Conservation (phyloP, 495 filamentous ascomycete species). For the Neurospora sp. region DNA sequence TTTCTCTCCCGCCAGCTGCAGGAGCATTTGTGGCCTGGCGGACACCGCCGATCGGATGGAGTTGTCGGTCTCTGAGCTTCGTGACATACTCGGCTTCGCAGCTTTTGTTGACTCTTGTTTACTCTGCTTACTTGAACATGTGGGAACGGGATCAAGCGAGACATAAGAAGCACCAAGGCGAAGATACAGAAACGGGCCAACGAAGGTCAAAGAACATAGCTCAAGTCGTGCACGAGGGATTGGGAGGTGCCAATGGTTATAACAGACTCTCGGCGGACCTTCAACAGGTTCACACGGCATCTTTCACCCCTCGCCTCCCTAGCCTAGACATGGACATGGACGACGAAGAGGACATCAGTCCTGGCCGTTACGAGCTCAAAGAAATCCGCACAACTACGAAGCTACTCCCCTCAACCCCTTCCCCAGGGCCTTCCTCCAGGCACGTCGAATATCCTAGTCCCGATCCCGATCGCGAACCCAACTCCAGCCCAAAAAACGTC, state of each 20-base stretch:
- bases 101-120: constrained; percentile 24
- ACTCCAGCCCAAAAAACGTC: neutral
- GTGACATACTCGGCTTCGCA: constrained; percentile 31
- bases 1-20: constrained; percentile 21
- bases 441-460: neutral
- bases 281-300: neutral
- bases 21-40: constrained; percentile 19
- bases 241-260: neutral
- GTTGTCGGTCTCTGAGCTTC: constrained; percentile 33
- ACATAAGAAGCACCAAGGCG: neutral
- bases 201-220: neutral
- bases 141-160: neutral
- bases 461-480: neutral
- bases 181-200: neutral
- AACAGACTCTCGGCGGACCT: neutral
- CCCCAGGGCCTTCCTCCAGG: neutral
- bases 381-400: neutral
- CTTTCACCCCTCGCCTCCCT: neutral
- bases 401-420: neutral
- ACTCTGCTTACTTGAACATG: constrained; percentile 2
- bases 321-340: neutral
- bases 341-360: neutral
- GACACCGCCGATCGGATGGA: constrained; percentile 31
- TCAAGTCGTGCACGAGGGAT: neutral
- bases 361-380: neutral